Evolutionary conservation across 2,329 filamentous ascomycete species (phyloP).

Genomic region (Colletotrichum navitas): DNA sequence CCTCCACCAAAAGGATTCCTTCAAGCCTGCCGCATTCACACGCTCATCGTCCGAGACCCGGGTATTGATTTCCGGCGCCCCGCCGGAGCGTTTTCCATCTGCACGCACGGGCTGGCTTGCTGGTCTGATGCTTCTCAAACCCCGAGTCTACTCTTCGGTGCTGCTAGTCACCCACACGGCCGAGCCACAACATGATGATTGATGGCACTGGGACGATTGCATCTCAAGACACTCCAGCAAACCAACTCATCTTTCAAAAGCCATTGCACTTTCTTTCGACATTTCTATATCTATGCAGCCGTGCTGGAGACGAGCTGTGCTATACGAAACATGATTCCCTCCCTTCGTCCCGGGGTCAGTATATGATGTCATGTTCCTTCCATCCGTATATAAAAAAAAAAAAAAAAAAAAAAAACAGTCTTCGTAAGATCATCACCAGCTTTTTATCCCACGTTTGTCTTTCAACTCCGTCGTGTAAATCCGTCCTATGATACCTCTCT

Average conservation of each 20-base stretch:
- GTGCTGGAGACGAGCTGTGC: neutral
- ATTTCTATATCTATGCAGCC: neutral
- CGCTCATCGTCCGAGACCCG: neutral
- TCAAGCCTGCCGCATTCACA: neutral
- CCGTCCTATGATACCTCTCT: constrained; percentile 4
- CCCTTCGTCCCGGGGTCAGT: neutral
- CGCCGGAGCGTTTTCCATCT: neutral
- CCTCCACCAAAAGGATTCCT: neutral
- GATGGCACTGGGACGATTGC: neutral
- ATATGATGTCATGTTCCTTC: neutral
- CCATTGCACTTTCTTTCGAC: neutral
- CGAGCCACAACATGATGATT: neutral
- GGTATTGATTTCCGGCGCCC: neutral
- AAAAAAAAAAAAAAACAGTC: neutral
- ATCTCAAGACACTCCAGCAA: neutral
- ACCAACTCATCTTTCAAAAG: neutral
- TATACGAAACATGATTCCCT: neutral
- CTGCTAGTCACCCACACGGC: neutral
- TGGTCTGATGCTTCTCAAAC: neutral
- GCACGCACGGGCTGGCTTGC: neutral
- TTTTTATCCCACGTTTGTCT: constrained; percentile 14
- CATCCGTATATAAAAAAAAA: neutral
- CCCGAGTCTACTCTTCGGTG: neutral
- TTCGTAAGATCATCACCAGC: constrained; percentile 15
- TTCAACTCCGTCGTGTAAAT: constrained; percentile 15